These are phyloP conservation scores for Microdochium nivale DNA, from an alignment of 2,329 filamentous ascomycete genomes.

Conservation along the genomic window DNA sequence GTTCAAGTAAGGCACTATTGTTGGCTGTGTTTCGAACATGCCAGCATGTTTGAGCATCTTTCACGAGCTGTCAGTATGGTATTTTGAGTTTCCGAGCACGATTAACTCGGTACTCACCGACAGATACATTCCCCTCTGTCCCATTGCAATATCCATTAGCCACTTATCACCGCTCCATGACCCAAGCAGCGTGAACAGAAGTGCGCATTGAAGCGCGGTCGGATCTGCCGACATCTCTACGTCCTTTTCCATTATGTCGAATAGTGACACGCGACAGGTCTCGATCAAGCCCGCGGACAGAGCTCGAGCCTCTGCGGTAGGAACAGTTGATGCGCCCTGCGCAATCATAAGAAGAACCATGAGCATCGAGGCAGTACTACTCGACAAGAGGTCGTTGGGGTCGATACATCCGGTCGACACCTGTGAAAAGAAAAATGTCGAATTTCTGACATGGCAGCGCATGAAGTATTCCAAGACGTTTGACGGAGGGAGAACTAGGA, in stretches of 20 bases:
- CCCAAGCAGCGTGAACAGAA: conserved; percentile 59
- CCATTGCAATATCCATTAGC: conserved; percentile 71
- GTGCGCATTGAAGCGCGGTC: conserved; percentile 53
- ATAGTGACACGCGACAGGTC: conserved; percentile 63
- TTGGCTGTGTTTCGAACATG: conserved; percentile 47
- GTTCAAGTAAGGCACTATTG: conserved; percentile 33
- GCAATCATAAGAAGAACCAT: conserved; percentile 65
- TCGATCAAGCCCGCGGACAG: conserved; percentile 60
- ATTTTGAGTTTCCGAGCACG: neutral
- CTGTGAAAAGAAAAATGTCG: conserved; percentile 58
- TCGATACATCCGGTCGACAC: conserved; percentile 52
- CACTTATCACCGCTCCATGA: conserved; percentile 71
- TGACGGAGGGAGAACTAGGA: conserved; percentile 56
- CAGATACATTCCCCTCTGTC: conserved; percentile 65
- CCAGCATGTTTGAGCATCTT: conserved; percentile 63
- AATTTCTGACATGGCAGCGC: conserved; percentile 55
- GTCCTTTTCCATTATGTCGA: conserved; percentile 64
- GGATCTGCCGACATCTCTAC: conserved; percentile 59
- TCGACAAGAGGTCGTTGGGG: conserved; percentile 58
- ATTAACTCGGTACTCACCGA: conserved; percentile 31
- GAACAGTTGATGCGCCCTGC: conserved; percentile 58
- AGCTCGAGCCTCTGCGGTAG: conserved; percentile 55
- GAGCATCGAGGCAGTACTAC: conserved; percentile 57
- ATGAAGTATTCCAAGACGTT: conserved; percentile 61
- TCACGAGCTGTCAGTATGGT: conserved; percentile 2